These are phyloP conservation scores for Cordyceps cicadae DNA, from an alignment of 2,329 filamentous ascomycete genomes.

Conservation along the genomic window DNA sequence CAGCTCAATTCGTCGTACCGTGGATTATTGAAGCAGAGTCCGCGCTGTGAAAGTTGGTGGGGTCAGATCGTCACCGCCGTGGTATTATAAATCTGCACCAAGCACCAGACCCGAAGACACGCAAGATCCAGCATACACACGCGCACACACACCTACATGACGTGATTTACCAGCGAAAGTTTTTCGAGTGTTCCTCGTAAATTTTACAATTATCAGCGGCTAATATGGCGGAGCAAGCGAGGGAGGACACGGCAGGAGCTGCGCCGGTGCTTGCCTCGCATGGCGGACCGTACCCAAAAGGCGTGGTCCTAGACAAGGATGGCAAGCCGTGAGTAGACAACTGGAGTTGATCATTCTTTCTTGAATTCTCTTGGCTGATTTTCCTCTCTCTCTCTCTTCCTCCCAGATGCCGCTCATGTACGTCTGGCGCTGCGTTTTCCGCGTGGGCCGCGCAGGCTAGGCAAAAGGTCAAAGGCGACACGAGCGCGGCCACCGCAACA, in stretches of 20 bases:
- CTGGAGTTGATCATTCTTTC: constrained; percentile 3
- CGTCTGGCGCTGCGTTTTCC: constrained; percentile 44
- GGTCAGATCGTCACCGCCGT: not conserved
- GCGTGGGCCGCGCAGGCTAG: constrained; percentile 50
- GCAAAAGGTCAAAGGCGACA: constrained; percentile 23
- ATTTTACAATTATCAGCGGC: not conserved
- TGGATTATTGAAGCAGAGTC: too few species aligned
- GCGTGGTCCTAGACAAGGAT: constrained; percentile 68
- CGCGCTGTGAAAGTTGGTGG: not conserved
- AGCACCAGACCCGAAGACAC: too few species aligned
- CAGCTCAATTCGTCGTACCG: too few species aligned
- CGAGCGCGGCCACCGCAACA: constrained; percentile 13
- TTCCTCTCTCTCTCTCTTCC: constrained; percentile 14
- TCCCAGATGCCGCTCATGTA: constrained; percentile 62
- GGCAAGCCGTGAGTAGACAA: constrained; percentile 66
- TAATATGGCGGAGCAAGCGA: constrained; percentile 31
- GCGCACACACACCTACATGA: not conserved
- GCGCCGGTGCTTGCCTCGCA: constrained; percentile 16
- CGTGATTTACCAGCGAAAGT: not conserved
- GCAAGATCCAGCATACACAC: too few species aligned
- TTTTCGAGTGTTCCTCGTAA: not conserved
- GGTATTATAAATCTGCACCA: constrained; percentile 8
- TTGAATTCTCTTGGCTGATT: not conserved
- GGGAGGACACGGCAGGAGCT: constrained; percentile 19
- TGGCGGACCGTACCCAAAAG: constrained; percentile 48